A percentile compares a stretch with the other conserved stretches of the same genome.
Evolutionary conservation across 163 green algal genomes (phyloP).

Genomic region (Botryococcus braunii): DNA sequence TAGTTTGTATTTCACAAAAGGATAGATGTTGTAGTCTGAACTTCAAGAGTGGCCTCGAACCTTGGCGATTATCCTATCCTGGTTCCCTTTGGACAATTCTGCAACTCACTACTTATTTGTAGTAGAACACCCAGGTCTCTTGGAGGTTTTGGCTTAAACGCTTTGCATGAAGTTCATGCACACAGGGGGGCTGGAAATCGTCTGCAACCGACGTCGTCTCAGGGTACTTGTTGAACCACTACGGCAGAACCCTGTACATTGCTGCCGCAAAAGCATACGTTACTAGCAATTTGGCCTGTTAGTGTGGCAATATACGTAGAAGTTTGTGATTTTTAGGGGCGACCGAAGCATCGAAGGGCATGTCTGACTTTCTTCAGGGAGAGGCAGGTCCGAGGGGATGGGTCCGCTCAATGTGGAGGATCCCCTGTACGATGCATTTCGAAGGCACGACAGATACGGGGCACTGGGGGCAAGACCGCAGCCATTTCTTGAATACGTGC

Average conservation of each 20-base stretch:
- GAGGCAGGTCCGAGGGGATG: not conserved
- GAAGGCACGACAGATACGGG: conserved; percentile 40
- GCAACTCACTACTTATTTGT: no score
- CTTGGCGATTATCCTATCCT: no score
- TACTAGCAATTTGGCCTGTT: not conserved
- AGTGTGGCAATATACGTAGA: not conserved
- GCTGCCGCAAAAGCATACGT: not conserved
- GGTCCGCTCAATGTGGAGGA: not conserved
- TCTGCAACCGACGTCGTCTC: not conserved
- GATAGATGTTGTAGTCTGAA: no score
- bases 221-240: not conserved
- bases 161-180: no score
- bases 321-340: not conserved
- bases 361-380: not conserved
- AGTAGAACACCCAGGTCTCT: conserved; percentile 1
- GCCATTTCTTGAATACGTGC: conserved; percentile 21
- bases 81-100: no score
- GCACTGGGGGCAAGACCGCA: conserved; percentile 26
- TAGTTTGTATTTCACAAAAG: no score
- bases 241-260: not conserved
- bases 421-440: conserved; percentile 26
- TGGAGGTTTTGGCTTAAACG: conserved; percentile 2
- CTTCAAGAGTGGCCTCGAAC: no score
- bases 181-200: not conserved
- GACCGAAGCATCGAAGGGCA: not conserved